These are phyloP conservation scores for Xylaria sp. DNA, from an alignment of 2,329 filamentous ascomycete species.

Conservation along the genomic window DNA sequence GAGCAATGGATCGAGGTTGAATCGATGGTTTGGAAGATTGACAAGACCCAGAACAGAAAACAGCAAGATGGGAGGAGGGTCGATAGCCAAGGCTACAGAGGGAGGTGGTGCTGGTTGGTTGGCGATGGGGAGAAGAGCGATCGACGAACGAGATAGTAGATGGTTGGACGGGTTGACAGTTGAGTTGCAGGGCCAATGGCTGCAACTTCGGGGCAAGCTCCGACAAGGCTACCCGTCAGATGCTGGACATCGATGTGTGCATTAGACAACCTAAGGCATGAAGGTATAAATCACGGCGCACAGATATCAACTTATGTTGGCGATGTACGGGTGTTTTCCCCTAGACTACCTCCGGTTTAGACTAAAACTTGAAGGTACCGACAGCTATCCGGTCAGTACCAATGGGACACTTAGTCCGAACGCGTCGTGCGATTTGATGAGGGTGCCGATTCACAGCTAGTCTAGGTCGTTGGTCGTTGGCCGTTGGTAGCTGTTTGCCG, in stretches of 20 bases:
- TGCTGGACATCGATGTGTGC: not conserved
- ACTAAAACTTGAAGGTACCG: not conserved
- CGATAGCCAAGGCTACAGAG: not conserved
- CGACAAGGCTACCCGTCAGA: not conserved
- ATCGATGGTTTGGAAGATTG: not conserved
- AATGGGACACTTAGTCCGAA: not conserved
- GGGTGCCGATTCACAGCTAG: not conserved
- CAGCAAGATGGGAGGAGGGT: not conserved
- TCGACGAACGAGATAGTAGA: not conserved
- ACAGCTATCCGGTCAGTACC: not conserved
- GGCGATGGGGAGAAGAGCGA: not conserved
- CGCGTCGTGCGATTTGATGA: not conserved
- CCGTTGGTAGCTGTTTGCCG: not conserved
- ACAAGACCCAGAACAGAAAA: not conserved
- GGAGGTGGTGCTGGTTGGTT: too few relatives aligned
- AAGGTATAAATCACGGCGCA: not conserved
- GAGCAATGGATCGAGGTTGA: not conserved
- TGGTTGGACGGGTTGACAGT: not conserved
- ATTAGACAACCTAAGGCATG: not conserved
- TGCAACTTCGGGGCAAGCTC: not conserved
- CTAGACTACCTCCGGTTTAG: not conserved
- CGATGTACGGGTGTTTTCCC: not conserved
- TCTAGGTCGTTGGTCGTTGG: not conserved
- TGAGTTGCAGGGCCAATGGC: not conserved
- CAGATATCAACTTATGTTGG: not conserved